Base-by-base conservation (phyloP, 75 land plant species). In the Larix kaempferi region DNA sequence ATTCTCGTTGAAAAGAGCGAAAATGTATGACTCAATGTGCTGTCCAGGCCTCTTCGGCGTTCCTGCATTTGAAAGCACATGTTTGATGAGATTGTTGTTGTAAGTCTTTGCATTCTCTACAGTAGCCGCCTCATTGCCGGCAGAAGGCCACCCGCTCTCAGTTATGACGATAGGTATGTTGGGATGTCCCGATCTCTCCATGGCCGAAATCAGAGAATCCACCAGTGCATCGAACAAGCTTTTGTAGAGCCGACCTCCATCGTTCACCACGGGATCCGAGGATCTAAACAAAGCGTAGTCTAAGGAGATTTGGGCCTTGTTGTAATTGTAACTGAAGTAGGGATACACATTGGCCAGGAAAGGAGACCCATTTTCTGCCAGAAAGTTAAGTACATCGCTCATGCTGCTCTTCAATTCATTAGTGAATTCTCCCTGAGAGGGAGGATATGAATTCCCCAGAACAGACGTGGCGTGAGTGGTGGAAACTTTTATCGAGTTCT, bases 1-100 rank as follows among this genome's bases (percentile, higher is more conserved):
- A 56, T 90, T 60, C 78, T 90, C 91, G 69, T 90, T 85, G 74
- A 84, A 87, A 74, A 90, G 81, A 25, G 85, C 84, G 57, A 90
- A 90, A 2, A 90, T 66, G 39, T 82, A 90, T 16, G 85, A 78
- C 11, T 87, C 85, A 1, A 84, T 58, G 0, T 77, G 56, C 26
- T 65, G 33, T 0, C 78, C 78, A 2, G 91, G 89, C 65, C 81
- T 77, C 62, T 76, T 67, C 3, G 91, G 91, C 1, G 89, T 89
- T 6, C 91, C 91, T 15, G 57, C 29, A 61, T 25, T 37, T 6
- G 64, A 21, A 14, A 80, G 56, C 29, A 79, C 81, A 33, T 79
- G 88, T 35, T 58, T 59, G 39, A 85, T 59, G 26, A 88, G 59
- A 35, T 85, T 82, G 33, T 77, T 75, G 76, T 76, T 84, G 73